phyloP scores from a whole-genome alignment of 2,329 filamentous ascomycete genomes.

The Penicillium decumbens region DNA sequence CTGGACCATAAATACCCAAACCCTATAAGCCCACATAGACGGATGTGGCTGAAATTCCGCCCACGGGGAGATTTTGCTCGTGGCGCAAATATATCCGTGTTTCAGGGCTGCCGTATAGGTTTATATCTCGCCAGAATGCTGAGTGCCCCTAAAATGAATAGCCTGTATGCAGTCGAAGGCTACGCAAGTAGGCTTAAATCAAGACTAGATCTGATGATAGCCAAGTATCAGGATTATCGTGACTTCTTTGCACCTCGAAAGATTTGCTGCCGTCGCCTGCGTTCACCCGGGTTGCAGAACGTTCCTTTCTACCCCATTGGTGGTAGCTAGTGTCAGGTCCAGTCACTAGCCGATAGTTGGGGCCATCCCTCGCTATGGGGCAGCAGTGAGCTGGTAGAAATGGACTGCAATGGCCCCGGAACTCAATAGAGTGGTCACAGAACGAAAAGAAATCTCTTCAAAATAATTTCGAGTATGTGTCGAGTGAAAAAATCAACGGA shows the following conservation, averaged over 20 bases:
- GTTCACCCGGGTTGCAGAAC: background rate
- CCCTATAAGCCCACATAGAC: background rate
- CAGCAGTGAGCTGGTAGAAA: background rate
- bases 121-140: background rate
- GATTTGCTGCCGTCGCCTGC: background rate
- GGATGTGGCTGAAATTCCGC: too few relatives aligned
- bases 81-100: too few relatives aligned
- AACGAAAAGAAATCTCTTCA: too few relatives aligned
- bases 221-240: background rate
- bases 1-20: background rate
- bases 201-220: background rate
- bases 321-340: slow-evolving; percentile 7
- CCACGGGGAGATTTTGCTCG: too few relatives aligned
- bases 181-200: background rate
- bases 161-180: too few relatives aligned
- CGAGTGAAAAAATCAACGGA: too few relatives aligned
- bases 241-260: background rate
- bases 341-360: background rate
- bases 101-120: background rate
- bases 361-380: background rate
- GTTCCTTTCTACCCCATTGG: slow-evolving; percentile 3
- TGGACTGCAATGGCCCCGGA: background rate
- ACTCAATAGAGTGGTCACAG: too few relatives aligned
- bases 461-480: too few relatives aligned
- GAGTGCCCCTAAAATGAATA: too few relatives aligned